phyloP scores from a whole-genome alignment of 306 rosid genomes.

The Senna tora region DNA sequence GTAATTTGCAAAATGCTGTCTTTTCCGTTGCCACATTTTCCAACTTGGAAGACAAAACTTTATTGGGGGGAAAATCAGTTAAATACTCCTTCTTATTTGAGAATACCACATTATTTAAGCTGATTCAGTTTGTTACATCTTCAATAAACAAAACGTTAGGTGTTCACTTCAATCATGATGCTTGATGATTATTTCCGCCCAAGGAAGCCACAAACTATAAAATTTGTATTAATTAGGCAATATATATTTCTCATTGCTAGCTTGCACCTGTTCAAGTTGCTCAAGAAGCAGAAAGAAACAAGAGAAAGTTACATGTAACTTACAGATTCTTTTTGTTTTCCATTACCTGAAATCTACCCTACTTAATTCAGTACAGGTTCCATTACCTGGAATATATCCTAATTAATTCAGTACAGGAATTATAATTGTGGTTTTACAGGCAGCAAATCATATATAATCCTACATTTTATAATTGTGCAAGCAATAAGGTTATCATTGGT shows the following conservation, averaged over 20 bases:
- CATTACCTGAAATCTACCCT: slow-evolving; percentile 30
- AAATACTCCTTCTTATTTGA: no score
- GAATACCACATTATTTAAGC: no score
- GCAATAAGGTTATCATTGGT: slow-evolving; percentile 38
- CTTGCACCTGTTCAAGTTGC: background rate
- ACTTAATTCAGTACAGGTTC: background rate
- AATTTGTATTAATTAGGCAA: no score
- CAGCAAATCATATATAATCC: slow-evolving; percentile 40
- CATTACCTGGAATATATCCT: background rate
- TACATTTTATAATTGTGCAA: slow-evolving; percentile 47
- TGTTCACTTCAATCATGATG: no score
- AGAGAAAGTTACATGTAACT: slow-evolving; percentile 8
- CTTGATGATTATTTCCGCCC: no score
- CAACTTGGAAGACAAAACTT: no score
- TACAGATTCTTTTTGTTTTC: slow-evolving; percentile 28
- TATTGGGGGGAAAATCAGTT: no score
- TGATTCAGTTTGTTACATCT: no score
- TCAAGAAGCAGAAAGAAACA: background rate
- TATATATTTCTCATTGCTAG: background rate
- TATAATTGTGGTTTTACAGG: slow-evolving; percentile 49
- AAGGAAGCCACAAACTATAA: no score
- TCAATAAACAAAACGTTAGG: no score
- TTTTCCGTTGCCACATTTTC: no score
- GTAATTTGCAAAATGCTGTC: no score
- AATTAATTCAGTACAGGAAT: slow-evolving; percentile 35